Evolutionary conservation across 225 moss, liverwort and hornwort species (phyloP).

Genomic region (Anthoceros angustus): DNA sequence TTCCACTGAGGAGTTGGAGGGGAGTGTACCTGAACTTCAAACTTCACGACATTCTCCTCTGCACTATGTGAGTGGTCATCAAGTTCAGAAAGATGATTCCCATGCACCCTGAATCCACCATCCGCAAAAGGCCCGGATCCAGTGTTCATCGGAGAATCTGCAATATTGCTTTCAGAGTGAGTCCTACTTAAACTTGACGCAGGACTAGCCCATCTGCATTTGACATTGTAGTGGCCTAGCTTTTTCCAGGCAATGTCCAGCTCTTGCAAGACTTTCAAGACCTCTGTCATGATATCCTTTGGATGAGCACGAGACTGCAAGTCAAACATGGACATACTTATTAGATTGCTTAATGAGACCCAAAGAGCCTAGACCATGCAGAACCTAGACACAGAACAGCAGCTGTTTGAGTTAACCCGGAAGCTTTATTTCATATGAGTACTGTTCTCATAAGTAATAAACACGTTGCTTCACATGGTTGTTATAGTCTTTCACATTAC

Average conservation of each 20-base stretch:
- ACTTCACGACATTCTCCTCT: slow-evolving; percentile 74
- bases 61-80: slow-evolving; percentile 47
- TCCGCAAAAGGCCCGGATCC: slow-evolving; percentile 31
- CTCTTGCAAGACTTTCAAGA: slow-evolving; percentile 44
- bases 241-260: slow-evolving; percentile 89
- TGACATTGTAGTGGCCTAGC: slow-evolving; percentile 50
- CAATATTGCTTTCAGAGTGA: slow-evolving; percentile 17
- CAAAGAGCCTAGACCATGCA: background rate
- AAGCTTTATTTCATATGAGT: slow-evolving; percentile 5
- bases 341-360: background rate
- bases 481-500: background rate
- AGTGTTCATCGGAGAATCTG: slow-evolving; percentile 28
- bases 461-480: background rate
- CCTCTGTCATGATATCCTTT: slow-evolving; percentile 71
- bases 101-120: slow-evolving; percentile 34
- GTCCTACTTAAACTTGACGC: slow-evolving; percentile 21
- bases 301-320: slow-evolving; percentile 73
- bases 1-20: background rate
- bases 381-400: background rate
- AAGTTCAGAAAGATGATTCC: slow-evolving; percentile 33
- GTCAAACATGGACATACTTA: background rate
- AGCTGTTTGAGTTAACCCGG: slow-evolving; percentile 1
- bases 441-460: background rate
- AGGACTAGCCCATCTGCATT: slow-evolving; percentile 80
- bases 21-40: slow-evolving; percentile 58